Conservation (phyloP, 1,284 basidiomycete species). For the Chalciporus sp. region DNA sequence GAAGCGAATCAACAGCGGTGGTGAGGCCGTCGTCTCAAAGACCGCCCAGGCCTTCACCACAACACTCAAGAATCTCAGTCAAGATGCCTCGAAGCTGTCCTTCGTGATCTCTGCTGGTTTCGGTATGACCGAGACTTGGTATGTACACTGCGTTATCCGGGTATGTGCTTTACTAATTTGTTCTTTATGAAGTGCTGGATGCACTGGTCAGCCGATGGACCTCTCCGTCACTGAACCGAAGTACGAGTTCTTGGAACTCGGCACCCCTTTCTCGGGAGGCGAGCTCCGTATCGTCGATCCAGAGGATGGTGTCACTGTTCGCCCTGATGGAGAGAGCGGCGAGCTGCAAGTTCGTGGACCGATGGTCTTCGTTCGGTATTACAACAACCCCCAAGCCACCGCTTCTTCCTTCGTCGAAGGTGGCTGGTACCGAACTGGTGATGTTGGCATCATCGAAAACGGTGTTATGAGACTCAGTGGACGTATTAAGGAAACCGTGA, state of each 20-base stretch:
- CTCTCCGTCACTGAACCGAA: constrained; percentile 17
- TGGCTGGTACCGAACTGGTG: constrained; percentile 49
- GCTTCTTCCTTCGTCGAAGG: constrained; percentile 40
- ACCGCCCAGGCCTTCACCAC: constrained; percentile 40
- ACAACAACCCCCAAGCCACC: constrained; percentile 43
- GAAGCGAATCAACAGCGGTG: constrained; percentile 37
- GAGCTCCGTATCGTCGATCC: constrained; percentile 39
- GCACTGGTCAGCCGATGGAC: constrained; percentile 37
- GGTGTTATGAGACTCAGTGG: constrained; percentile 44
- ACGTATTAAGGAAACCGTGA: constrained; percentile 47
- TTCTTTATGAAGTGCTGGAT: constrained; percentile 35
- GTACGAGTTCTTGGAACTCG: constrained; percentile 35
- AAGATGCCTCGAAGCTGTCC: constrained; percentile 27
- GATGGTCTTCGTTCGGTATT: constrained; percentile 43
- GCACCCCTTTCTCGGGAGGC: constrained; percentile 25
- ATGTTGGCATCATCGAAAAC: constrained; percentile 39
- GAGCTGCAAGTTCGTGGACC: constrained; percentile 43
- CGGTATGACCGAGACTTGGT: constrained; percentile 49
- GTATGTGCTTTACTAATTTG: neutral
- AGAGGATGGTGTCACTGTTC: constrained; percentile 31
- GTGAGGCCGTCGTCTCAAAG: constrained; percentile 41
- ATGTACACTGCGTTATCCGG: neutral
- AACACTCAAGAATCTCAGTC: constrained; percentile 35
- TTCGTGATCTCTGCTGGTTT: constrained; percentile 43
- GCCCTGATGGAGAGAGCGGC: constrained; percentile 34